phyloP scores from a whole-genome alignment of 2,329 filamentous ascomycete species.

The Tolypocladium pustulatum region DNA sequence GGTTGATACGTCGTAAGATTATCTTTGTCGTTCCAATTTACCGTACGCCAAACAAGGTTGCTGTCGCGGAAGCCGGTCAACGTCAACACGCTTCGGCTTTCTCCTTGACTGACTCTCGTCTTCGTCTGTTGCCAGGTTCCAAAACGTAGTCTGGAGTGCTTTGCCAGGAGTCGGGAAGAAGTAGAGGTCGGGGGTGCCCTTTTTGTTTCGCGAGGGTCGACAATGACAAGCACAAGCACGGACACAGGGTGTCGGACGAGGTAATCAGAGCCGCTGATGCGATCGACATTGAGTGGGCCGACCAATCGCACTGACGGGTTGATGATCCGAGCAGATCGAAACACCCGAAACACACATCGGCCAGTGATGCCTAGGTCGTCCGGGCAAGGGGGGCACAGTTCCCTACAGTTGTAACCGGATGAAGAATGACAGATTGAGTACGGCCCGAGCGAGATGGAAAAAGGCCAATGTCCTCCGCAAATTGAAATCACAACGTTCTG shows the following conservation, averaged over 20 bases:
- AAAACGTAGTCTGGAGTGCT: background rate
- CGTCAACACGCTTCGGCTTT: background rate
- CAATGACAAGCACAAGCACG: background rate
- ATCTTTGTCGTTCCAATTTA: background rate
- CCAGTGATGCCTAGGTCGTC: conserved; percentile 2
- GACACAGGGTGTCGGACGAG: background rate
- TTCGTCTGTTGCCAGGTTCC: background rate
- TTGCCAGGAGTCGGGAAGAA: background rate
- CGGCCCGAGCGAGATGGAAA: conserved; percentile 8
- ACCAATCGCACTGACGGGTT: conserved; percentile 6
- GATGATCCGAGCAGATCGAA: conserved; percentile 8
- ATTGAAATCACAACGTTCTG: conserved; percentile 7
- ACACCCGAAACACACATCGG: conserved; percentile 9
- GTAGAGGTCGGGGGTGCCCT: background rate
- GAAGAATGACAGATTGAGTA: conserved; percentile 7
- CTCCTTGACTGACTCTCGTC: background rate
- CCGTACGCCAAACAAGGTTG: background rate
- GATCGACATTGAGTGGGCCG: conserved; percentile 7
- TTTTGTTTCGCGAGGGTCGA: background rate
- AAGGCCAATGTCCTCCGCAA: conserved; percentile 4
- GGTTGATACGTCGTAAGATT: background rate
- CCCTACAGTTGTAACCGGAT: conserved; percentile 1
- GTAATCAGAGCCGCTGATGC: conserved; percentile 3
- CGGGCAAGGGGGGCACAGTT: background rate
- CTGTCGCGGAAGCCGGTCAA: background rate